These are phyloP conservation scores for Venturiaceae sp. DNA, from an alignment of 2,329 filamentous ascomycete species.

Conservation along the genomic window DNA sequence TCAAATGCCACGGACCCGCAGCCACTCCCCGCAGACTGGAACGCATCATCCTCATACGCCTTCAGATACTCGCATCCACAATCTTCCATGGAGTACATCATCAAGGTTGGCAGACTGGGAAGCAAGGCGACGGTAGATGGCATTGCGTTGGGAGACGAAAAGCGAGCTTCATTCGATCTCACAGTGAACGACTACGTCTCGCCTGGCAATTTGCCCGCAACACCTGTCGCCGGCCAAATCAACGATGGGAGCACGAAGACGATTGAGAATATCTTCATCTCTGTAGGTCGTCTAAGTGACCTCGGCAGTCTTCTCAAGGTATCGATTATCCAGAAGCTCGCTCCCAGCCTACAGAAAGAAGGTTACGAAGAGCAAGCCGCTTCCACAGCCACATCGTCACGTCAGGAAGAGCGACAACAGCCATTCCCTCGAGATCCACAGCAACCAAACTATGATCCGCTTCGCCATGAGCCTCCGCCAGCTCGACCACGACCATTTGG, in stretches of 20 bases:
- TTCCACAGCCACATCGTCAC: slow-evolving; percentile 9
- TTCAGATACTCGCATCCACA: slow-evolving; percentile 84
- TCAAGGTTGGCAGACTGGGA: slow-evolving; percentile 76
- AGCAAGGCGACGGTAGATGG: slow-evolving; percentile 76
- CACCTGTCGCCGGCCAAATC: slow-evolving; percentile 27
- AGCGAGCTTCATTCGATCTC: slow-evolving; percentile 69
- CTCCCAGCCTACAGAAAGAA: slow-evolving; percentile 66
- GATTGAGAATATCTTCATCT: slow-evolving; percentile 59
- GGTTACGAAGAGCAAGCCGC: slow-evolving; percentile 57
- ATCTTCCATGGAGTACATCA: slow-evolving; percentile 72
- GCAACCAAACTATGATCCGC: slow-evolving; percentile 29
- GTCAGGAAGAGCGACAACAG: slow-evolving; percentile 28
- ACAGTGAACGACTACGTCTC: slow-evolving; percentile 66
- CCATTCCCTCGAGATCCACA: slow-evolving; percentile 28
- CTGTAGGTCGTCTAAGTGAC: slow-evolving; percentile 54
- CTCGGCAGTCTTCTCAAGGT: slow-evolving; percentile 64
- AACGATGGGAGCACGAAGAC: slow-evolving; percentile 19
- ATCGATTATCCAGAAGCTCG: slow-evolving; percentile 74
- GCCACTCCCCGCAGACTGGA: slow-evolving; percentile 70
- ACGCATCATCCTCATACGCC: slow-evolving; percentile 59
- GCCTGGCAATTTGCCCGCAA: slow-evolving; percentile 44
- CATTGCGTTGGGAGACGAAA: slow-evolving; percentile 69
- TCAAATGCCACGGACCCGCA: slow-evolving; percentile 40
- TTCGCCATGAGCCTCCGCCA: slow-evolving; percentile 40
- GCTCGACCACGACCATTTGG: slow-evolving; percentile 59